These are phyloP conservation scores for Saccharomycopsis synnaedendra DNA, from an alignment of 805 yeast species.

Conservation along the genomic window DNA sequence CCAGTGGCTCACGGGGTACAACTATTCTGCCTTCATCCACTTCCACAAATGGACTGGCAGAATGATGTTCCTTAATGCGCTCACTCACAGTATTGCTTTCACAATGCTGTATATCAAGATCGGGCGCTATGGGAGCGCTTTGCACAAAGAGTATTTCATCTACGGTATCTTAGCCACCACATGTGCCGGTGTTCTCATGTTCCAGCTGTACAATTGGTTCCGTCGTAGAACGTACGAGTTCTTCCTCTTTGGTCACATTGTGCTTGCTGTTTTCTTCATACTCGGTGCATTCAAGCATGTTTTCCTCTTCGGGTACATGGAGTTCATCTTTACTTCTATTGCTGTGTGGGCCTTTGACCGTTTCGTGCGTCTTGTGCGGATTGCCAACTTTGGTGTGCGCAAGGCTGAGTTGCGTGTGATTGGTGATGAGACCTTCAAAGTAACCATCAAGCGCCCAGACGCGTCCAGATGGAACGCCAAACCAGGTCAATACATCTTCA, in stretches of 20 bases:
- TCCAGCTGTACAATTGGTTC: slow-evolving; percentile 37
- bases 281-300: slow-evolving; percentile 52
- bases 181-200: slow-evolving; percentile 28
- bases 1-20: slow-evolving; percentile 48
- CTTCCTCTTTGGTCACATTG: slow-evolving; percentile 46
- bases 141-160: slow-evolving; percentile 26
- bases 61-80: slow-evolving; percentile 22
- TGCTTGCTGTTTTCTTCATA: slow-evolving; percentile 42
- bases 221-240: slow-evolving; percentile 48
- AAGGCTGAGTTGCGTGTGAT: slow-evolving; percentile 18
- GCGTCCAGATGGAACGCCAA: slow-evolving; percentile 28
- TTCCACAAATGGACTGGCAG: slow-evolving; percentile 61
- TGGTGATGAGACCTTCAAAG: slow-evolving; percentile 36
- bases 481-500: slow-evolving; percentile 47
- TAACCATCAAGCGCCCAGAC: slow-evolving; percentile 30
- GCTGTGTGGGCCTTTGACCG: slow-evolving; percentile 69
- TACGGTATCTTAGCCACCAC: slow-evolving; percentile 37
- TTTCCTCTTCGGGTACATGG: slow-evolving; percentile 36
- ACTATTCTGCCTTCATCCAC: slow-evolving; percentile 48
- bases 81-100: slow-evolving; percentile 9
- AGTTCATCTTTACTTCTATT: slow-evolving; percentile 40
- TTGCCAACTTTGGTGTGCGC: slow-evolving; percentile 43
- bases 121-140: neutral
- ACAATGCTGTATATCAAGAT: neutral
- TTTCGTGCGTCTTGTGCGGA: slow-evolving; percentile 39